These are phyloP conservation scores for Dactylellina sp. DNA, from an alignment of 2,329 filamentous ascomycete genomes.

Conservation along the genomic window DNA sequence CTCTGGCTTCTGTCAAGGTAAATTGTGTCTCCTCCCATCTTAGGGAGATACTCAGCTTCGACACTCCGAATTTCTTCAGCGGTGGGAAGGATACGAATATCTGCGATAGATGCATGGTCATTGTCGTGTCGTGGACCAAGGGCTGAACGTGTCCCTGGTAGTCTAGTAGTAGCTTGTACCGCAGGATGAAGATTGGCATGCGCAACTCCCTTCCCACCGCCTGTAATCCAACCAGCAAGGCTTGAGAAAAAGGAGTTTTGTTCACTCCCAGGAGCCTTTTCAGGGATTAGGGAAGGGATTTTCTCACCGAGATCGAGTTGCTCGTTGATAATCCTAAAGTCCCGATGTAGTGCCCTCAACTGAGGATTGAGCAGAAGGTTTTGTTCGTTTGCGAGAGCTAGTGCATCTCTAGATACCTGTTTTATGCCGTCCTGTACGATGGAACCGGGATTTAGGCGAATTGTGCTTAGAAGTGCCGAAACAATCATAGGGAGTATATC, in stretches of 20 bases:
- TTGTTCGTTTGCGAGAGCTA: constrained; percentile 56
- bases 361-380: constrained; percentile 56
- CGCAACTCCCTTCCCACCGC: constrained; percentile 7
- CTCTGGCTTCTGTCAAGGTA: constrained; percentile 61
- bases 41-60: constrained; percentile 58
- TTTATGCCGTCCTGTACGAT: constrained; percentile 58
- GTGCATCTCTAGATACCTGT: constrained; percentile 56
- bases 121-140: constrained; percentile 61
- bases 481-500: constrained; percentile 48
- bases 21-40: constrained; percentile 55
- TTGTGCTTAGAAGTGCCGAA: constrained; percentile 33
- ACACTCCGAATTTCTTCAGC: constrained; percentile 61
- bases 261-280: constrained; percentile 9
- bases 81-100: constrained; percentile 62
- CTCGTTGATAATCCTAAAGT: constrained; percentile 57
- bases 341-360: constrained; percentile 53
- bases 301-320: constrained; percentile 59
- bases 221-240: constrained; percentile 18
- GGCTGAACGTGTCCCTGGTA: constrained; percentile 59
- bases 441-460: constrained; percentile 60
- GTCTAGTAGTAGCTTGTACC: constrained; percentile 54
- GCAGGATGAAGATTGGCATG: constrained; percentile 26
- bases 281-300: constrained; percentile 57
- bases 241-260: constrained; percentile 26
- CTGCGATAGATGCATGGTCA: constrained; percentile 60